Evolutionary conservation across 139 green algal species (phyloP).

Genomic region (Chlorella sp.): DNA sequence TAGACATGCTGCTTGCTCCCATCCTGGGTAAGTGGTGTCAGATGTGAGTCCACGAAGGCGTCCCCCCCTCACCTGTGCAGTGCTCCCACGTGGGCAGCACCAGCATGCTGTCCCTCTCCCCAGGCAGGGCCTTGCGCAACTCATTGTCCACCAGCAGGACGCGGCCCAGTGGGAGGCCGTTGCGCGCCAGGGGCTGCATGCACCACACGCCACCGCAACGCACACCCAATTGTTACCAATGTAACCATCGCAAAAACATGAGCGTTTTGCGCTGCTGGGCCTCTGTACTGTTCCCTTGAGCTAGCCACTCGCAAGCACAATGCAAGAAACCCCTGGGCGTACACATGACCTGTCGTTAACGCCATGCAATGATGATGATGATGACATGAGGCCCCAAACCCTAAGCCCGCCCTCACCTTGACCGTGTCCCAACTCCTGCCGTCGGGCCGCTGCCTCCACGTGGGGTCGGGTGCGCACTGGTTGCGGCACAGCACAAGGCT

Average conservation of each 20-base stretch:
- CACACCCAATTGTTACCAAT: too few species aligned
- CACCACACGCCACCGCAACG: too few species aligned
- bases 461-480: background rate
- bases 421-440: background rate
- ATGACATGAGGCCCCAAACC: background rate
- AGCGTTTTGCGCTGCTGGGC: too few species aligned
- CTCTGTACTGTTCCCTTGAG: too few species aligned
- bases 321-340: too few species aligned
- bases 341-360: too few species aligned
- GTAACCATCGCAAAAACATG: too few species aligned
- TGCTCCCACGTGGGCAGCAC: background rate
- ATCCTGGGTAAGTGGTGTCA: background rate
- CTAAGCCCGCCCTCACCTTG: background rate
- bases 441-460: background rate
- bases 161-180: background rate
- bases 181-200: background rate
- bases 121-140: background rate
- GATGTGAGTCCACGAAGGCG: background rate
- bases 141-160: background rate
- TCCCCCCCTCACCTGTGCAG: background rate
- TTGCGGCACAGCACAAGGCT: background rate
- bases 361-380: too few species aligned
- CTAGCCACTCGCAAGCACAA: too few species aligned
- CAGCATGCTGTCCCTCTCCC: background rate
- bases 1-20: background rate